Evolutionary conservation across 1,284 basidiomycete genomes (phyloP).

Genomic region (Uromyces viciae-fabae): DNA sequence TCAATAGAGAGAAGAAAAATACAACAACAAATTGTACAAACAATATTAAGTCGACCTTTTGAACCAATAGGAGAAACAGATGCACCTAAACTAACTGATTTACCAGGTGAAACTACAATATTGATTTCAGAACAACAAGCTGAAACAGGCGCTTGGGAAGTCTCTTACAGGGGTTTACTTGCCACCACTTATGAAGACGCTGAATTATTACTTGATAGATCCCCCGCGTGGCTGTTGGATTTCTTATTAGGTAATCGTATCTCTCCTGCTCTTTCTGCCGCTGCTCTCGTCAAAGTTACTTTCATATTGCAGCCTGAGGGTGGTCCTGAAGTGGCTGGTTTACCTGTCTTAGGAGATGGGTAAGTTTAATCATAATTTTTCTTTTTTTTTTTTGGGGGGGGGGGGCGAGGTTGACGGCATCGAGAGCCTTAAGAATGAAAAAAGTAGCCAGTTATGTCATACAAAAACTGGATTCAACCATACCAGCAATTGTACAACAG

Average conservation of each 20-base stretch:
- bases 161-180: slow-evolving; percentile 68
- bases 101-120: slow-evolving; percentile 67
- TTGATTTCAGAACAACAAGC: slow-evolving; percentile 78
- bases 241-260: slow-evolving; percentile 65
- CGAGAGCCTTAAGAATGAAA: slow-evolving; percentile 73
- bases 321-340: slow-evolving; percentile 60
- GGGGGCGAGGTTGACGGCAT: slow-evolving; percentile 71
- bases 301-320: slow-evolving; percentile 76
- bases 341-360: slow-evolving; percentile 74
- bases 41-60: slow-evolving; percentile 66
- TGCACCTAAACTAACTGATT: slow-evolving; percentile 65
- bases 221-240: slow-evolving; percentile 85
- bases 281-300: slow-evolving; percentile 64
- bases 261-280: slow-evolving; percentile 60
- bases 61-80: slow-evolving; percentile 69
- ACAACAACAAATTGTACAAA: slow-evolving; percentile 61
- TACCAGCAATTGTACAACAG: no score
- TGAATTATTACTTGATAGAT: slow-evolving; percentile 72
- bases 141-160: slow-evolving; percentile 57
- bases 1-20: slow-evolving; percentile 49
- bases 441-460: slow-evolving; percentile 81
- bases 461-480: slow-evolving; percentile 72
- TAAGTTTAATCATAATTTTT: slow-evolving; percentile 55
- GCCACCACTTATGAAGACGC: slow-evolving; percentile 60
- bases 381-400: not conserved